Base-by-base conservation (phyloP, 768 basidiomycete species). In the Panus rudis region DNA sequence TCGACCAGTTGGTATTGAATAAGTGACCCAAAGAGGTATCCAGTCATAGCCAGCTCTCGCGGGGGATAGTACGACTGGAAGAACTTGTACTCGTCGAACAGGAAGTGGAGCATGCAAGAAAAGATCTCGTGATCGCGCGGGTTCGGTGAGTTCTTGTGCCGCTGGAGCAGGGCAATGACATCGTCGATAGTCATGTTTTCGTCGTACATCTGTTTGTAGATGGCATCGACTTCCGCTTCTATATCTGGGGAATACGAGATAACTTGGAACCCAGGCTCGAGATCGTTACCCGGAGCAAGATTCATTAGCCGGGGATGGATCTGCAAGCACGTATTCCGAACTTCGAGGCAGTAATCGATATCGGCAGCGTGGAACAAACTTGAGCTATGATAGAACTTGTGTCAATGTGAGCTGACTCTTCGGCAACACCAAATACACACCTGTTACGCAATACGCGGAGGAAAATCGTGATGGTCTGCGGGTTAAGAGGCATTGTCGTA, bases 81-180 rank as follows among this genome's bases (percentile, higher is more conserved):
- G 73, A 97, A 99, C 58, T 92, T 93, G 79, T 96, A 96, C 67
- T 99, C 96, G 78, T 98, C 96, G 66, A 99, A 97, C 33, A 99
- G 78, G 72, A 96, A 94, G 69, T 97, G 93, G 39, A 99, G 83
- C 82, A 96, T 96, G 78, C 92, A 97, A n/a, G 92, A 96, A 60
- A 97, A 97, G 49, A 96, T 79, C 65, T 98, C 92, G 60, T 94
- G 91, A 53, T 97, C 92, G 43, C 82, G 80, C 34, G 82, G 66
- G 52, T 84, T 88, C 24, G 77, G 72, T 23, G 92, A 93, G 39
- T 75, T 78, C 59, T 93, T 92, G 69, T 82, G 79, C 42, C 81
- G 78, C 63, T 89, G 85, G 21, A 99, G 79, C 66, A 92, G 81
- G 21, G 76, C 67, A 48, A 97, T 87, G 50, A 98, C 92, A 49